phyloP scores from a whole-genome alignment of 805 yeast genomes.

The Candida caryicola region DNA sequence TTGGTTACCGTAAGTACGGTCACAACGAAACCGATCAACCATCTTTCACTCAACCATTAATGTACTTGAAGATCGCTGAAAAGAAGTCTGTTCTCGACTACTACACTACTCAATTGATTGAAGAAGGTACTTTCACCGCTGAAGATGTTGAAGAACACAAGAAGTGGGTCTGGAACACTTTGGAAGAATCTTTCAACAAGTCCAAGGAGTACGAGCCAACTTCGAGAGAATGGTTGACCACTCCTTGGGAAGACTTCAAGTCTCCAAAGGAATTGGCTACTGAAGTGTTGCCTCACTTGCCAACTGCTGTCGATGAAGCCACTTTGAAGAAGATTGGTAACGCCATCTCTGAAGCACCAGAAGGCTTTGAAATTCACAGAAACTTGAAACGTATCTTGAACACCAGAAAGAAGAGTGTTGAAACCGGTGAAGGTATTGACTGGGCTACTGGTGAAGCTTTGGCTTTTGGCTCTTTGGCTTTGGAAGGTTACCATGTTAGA shows the following conservation, averaged over 20 bases:
- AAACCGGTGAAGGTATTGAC: constrained; percentile 90
- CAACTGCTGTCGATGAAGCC: constrained; percentile 80
- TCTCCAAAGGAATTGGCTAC: constrained; percentile 95
- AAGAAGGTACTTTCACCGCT: constrained; percentile 85
- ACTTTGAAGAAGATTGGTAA: constrained; percentile 76
- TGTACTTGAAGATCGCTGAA: constrained; percentile 88
- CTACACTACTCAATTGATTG: constrained; percentile 73
- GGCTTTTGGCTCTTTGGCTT: constrained; percentile 87
- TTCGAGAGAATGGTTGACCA: constrained; percentile 95
- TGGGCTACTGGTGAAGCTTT: constrained; percentile 99
- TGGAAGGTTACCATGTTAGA: constrained; percentile 96
- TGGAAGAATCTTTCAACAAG: constrained; percentile 86
- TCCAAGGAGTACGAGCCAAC: constrained; percentile 89
- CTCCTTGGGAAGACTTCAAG: constrained; percentile 99
- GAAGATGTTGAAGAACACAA: constrained; percentile 94
- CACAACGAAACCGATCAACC: constrained; percentile 99
- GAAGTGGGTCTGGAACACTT: constrained; percentile 94
- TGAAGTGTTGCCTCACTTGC: constrained; percentile 92
- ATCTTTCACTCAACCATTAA: constrained; percentile 94
- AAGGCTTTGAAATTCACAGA: constrained; percentile 84
- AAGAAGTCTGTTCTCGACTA: constrained; percentile 86
- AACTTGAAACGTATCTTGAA: constrained; percentile 92
- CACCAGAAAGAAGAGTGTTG: constrained; percentile 81
- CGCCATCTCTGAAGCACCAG: constrained; percentile 80
- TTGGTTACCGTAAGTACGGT: constrained; percentile 98